Evolutionary conservation across 2,329 filamentous ascomycete genomes (phyloP), one percentile per base, ranked within the genome.

Genomic region (Hypoxylon sp.): DNA sequence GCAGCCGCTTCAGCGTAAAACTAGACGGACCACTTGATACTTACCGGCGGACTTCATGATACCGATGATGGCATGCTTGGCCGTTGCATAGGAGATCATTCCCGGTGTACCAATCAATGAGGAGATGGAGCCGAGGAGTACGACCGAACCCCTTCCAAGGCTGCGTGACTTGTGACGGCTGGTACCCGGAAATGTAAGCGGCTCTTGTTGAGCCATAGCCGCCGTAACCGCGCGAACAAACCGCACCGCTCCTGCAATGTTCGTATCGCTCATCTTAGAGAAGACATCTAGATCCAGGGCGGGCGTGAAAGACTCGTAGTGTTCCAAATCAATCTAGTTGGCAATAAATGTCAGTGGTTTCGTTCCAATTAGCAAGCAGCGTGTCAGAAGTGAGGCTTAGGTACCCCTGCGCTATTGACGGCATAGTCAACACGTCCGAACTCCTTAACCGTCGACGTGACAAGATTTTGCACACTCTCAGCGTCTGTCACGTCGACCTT

Each of bases 61-160:
- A 1, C 60, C 67, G 1, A 70, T 46, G 2, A 70, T 17, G 9
- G 67, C 67, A 49, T 68, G 64, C 48, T 72, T 69, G 7, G 69
- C 60, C 14, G 61, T 55, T 1, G 45, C 53, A 36, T 71, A 71
- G 1, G 49, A 25, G 0, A 62, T 11, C 51, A 63, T 67, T 2
- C 58, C 61, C 2, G 66, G 60, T 0, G 11, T 14, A 4, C 45
- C 61, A 3, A 65, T 28, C 2, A 34, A 65, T 0, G 66, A 67
- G 25, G 41, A 57, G 1, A 53, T 11, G 9, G 66, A 71, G 5
- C 52, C 69, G 2, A 69, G 36, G 21, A 56, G 65, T 17, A 71
- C 36, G 23, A 71, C 67, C 6, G 59, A 68, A 17, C 68, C 68
- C n/a, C 65, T 36, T 11, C 64, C 64, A 17, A 68, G 41, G 45